Evolutionary conservation across 2,329 filamentous ascomycete species (phyloP), one percentile per base, ranked within the genome.

Genomic region (Fusarium sp.): DNA sequence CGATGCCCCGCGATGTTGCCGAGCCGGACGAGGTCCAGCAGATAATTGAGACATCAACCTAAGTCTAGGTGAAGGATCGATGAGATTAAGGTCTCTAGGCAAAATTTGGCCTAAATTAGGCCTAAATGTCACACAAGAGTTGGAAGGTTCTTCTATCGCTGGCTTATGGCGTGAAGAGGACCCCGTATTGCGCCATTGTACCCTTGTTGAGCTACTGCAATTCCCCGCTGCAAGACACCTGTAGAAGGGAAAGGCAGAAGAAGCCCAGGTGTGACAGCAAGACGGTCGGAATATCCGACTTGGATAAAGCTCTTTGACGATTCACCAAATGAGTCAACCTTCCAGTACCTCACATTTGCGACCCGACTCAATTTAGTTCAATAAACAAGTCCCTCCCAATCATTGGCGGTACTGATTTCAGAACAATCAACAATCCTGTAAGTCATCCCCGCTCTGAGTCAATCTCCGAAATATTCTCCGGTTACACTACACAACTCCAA

Each of bases 381-480:
- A 45, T 36, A 10, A 20, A 48, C 12, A 38, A 22, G n/a, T 18
- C 6, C 8, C 15, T 35, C 7, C 6, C 9, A 16, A 13, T 36
- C 20, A 20, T 38, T 28, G 24, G 24, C 11, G 24, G 7, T 24
- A n/a, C n/a, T 36, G 15, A 31, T 64, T 38, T 20, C 35, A 35
- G 22, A 47, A 28, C 26, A n/a, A 30, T 42, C 5, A 45, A 33
- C 36, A 18, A 20, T 31, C 28, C n/a, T 65, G 45, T 48, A 36
- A 67, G 54, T 30, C 62, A 62, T 62, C 75, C 57, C 71, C 69
- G 60, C 71, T 72, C 76, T 72, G 65, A 70, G 33, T 70, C 62
- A 76, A 75, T 77, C 77, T 77, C 78, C 78, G 78, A 53, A 35
- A 71, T 60, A 42, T 68, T 62, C 65, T 68, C 65, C 65, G 64